phyloP scores from a whole-genome alignment of 2,329 filamentous ascomycete genomes.

The Bisporella sp. region DNA sequence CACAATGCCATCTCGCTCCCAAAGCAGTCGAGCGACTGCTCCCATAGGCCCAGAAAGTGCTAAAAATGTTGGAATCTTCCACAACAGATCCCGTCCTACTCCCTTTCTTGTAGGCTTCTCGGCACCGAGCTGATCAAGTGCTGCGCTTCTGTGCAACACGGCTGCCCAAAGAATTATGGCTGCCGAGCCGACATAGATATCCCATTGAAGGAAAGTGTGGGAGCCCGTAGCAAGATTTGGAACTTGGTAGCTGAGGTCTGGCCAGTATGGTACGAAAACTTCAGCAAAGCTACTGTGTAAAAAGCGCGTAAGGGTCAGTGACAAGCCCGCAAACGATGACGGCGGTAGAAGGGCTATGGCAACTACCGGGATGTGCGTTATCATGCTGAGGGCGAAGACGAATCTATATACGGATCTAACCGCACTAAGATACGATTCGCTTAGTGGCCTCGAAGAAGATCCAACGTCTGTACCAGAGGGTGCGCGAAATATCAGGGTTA shows the following conservation, averaged over 20 bases:
- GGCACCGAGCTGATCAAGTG: slow-evolving; percentile 10
- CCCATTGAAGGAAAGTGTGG: slow-evolving; percentile 41
- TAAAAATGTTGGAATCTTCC: slow-evolving; percentile 30
- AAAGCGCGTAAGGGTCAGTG: slow-evolving; percentile 24
- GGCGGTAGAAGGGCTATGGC: slow-evolving; percentile 33
- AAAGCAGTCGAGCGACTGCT: slow-evolving; percentile 37
- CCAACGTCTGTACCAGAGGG: slow-evolving; percentile 11
- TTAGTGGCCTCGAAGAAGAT: slow-evolving; percentile 10
- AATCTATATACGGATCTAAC: slow-evolving; percentile 24
- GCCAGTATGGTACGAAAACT: slow-evolving; percentile 32
- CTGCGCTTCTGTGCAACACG: slow-evolving; percentile 27
- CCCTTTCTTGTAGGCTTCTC: background rate
- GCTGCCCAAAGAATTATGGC: slow-evolving; percentile 39
- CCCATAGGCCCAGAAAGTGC: slow-evolving; percentile 36
- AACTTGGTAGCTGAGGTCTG: slow-evolving; percentile 22
- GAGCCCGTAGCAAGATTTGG: slow-evolving; percentile 29
- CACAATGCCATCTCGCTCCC: slow-evolving; percentile 37
- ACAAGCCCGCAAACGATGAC: slow-evolving; percentile 29
- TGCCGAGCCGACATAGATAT: slow-evolving; percentile 35
- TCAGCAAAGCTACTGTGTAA: slow-evolving; percentile 29
- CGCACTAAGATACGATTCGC: slow-evolving; percentile 19
- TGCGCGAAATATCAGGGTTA: background rate
- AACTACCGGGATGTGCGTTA: slow-evolving; percentile 33
- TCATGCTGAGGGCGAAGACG: slow-evolving; percentile 31
- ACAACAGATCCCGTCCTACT: slow-evolving; percentile 14